Evolutionary conservation across 768 basidiomycete genomes (phyloP).

Genomic region (Naganishia randhawae): DNA sequence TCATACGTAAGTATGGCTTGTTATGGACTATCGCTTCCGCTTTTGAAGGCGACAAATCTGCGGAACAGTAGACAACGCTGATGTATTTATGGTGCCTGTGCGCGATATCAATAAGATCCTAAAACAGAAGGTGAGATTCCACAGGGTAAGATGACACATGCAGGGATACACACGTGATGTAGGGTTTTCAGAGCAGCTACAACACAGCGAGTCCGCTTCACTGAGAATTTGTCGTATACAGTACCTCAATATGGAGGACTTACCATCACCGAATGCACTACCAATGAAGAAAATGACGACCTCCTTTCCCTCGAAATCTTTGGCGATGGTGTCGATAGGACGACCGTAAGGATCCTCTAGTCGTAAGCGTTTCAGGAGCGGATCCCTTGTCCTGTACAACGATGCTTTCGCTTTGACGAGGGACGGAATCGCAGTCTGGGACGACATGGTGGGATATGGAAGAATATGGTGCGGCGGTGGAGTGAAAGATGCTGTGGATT

Average conservation of each 20-base stretch:
- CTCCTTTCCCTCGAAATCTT: conserved; percentile 42
- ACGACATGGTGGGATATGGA: background rate
- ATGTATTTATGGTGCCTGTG: conserved; percentile 34
- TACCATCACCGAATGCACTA: conserved; percentile 36
- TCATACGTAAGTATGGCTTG: conserved; percentile 44
- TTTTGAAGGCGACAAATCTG: conserved; percentile 36
- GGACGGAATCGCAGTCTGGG: conserved; percentile 6
- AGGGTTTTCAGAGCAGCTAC: conserved; percentile 34
- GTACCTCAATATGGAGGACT: background rate
- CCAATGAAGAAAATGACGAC: conserved; percentile 47
- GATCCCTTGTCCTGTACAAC: conserved; percentile 23
- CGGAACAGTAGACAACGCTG: conserved; percentile 46
- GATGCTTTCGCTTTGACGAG: conserved; percentile 24
- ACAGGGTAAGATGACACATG: background rate
- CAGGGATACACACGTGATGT: conserved; percentile 7
- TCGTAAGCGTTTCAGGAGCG: conserved; percentile 35
- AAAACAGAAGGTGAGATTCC: background rate
- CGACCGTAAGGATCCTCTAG: conserved; percentile 42
- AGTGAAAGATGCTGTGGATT: background rate
- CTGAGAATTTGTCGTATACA: too few relatives aligned
- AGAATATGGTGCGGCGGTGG: background rate
- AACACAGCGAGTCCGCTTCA: background rate
- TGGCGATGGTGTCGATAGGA: conserved; percentile 38
- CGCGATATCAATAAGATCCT: conserved; percentile 38
- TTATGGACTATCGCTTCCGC: conserved; percentile 33